A percentile compares a stretch with the other conserved stretches of the same genome.
These are phyloP conservation scores for Suillus paluster DNA, from an alignment of 768 basidiomycete species.

Conservation along the genomic window DNA sequence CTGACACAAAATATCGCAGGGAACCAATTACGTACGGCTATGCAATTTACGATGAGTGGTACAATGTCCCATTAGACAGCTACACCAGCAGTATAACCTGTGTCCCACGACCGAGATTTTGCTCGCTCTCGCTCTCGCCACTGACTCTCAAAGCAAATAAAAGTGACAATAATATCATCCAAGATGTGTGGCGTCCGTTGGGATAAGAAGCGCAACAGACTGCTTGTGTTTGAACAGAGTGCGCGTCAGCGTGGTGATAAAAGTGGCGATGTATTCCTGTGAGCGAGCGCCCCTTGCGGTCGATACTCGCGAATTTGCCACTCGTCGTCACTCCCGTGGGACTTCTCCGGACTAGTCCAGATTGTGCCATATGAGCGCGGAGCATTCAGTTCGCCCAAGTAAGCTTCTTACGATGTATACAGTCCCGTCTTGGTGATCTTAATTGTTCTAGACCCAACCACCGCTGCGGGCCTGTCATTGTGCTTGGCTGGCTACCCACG, in stretches of 20 bases:
- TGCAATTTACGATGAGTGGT: too few species aligned
- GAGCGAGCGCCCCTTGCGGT: constrained; percentile 20
- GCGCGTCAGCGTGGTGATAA: constrained; percentile 22
- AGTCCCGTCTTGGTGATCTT: constrained; percentile 26
- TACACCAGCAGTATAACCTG: not conserved
- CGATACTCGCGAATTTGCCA: constrained; percentile 31
- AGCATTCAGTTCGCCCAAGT: not conserved
- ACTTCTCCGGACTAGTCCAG: constrained; percentile 27
- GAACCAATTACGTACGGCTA: too few species aligned
- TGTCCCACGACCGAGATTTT: constrained; percentile 17
- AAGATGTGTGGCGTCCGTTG: constrained; percentile 35
- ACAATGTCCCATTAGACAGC: not conserved
- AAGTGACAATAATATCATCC: constrained; percentile 41
- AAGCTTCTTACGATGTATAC: constrained; percentile 26
- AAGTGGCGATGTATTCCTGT: constrained; percentile 32
- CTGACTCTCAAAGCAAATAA: constrained; percentile 38
- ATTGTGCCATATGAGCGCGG: not conserved
- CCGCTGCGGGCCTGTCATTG: constrained; percentile 12
- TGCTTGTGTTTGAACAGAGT: constrained; percentile 19
- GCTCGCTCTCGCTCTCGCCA: constrained; percentile 30
- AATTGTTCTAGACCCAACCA: constrained; percentile 32
- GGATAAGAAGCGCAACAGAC: constrained; percentile 28
- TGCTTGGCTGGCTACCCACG: constrained; percentile 31
- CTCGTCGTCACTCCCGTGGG: constrained; percentile 30
- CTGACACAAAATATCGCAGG: too few species aligned